These are phyloP conservation scores for Populus tomentosa DNA, from an alignment of 441 rosid species.

Conservation along the genomic window DNA sequence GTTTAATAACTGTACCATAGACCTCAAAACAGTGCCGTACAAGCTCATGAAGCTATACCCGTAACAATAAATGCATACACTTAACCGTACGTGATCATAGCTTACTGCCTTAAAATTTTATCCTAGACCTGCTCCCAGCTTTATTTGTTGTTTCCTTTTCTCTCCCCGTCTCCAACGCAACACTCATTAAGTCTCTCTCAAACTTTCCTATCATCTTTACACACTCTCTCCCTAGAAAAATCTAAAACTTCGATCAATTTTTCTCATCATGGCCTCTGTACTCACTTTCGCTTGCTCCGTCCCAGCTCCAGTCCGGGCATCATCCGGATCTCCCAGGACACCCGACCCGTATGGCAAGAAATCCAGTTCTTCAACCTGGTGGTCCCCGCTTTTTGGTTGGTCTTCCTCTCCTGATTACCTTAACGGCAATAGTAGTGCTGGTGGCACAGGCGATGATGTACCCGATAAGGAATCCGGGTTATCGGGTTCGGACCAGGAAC, in stretches of 20 bases:
- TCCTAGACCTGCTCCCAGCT: not conserved
- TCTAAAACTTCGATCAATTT: not conserved
- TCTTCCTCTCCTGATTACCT: constrained; percentile 53
- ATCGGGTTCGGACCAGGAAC: constrained; percentile 15
- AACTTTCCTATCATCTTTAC: not conserved
- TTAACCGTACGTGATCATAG: not conserved
- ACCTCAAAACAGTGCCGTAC: not conserved
- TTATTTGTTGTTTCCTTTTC: not conserved
- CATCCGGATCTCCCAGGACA: constrained; percentile 24
- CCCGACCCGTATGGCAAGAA: constrained; percentile 24
- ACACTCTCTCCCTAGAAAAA: not conserved
- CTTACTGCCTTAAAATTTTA: not conserved
- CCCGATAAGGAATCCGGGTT: constrained; percentile 1
- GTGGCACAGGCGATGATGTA: not conserved
- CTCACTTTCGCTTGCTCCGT: constrained; percentile 25
- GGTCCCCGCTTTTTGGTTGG: constrained; percentile 69
- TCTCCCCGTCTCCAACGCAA: not conserved
- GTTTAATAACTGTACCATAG: not conserved
- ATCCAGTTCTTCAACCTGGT: constrained; percentile 35
- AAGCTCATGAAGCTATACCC: not conserved
- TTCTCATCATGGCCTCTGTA: constrained; percentile 38
- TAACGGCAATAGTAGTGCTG: not conserved
- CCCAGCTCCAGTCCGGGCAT: constrained; percentile 37
- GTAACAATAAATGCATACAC: not conserved
- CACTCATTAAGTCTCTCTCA: constrained; percentile 1